Conservation (phyloP, 257 asterid genomes). For the Nicotiana obtusifolia region DNA sequence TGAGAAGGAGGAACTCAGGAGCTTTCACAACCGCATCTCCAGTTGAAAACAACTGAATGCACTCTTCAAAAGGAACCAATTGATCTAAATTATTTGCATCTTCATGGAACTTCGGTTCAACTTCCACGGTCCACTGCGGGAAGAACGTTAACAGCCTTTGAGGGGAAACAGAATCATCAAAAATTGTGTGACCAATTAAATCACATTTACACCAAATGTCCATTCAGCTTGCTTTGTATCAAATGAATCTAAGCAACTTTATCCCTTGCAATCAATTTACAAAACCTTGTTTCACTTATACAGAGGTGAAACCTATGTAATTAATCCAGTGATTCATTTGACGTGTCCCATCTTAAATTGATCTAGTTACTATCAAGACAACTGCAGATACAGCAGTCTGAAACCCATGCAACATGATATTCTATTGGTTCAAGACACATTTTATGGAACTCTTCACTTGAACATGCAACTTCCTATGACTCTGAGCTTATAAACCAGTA, state of each 20-base stretch:
- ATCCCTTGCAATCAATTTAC: background rate
- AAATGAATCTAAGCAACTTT: background rate
- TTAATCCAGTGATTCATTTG: no score
- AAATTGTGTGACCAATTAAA: background rate
- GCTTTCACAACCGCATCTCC: slow-evolving; percentile 68
- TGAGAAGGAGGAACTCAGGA: slow-evolving; percentile 90
- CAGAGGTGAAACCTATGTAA: no score
- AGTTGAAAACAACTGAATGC: slow-evolving; percentile 66
- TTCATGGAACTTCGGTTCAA: slow-evolving; percentile 87
- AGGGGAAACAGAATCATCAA: background rate
- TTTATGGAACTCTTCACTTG: no score
- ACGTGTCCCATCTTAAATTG: no score
- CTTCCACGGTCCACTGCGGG: slow-evolving; percentile 84
- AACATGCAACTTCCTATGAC: no score
- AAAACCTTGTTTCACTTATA: background rate
- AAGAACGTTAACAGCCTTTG: slow-evolving; percentile 22
- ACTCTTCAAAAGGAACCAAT: slow-evolving; percentile 91
- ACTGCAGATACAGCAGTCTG: no score
- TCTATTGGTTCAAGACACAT: no score
- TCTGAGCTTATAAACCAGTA: no score
- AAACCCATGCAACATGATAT: no score
- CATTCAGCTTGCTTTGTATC: slow-evolving; percentile 3
- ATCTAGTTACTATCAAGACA: no score
- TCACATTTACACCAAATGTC: background rate
- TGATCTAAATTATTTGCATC: slow-evolving; percentile 90